These are phyloP conservation scores for Gentiana straminea DNA, from an alignment of 257 asterid genomes.

Conservation along the genomic window DNA sequence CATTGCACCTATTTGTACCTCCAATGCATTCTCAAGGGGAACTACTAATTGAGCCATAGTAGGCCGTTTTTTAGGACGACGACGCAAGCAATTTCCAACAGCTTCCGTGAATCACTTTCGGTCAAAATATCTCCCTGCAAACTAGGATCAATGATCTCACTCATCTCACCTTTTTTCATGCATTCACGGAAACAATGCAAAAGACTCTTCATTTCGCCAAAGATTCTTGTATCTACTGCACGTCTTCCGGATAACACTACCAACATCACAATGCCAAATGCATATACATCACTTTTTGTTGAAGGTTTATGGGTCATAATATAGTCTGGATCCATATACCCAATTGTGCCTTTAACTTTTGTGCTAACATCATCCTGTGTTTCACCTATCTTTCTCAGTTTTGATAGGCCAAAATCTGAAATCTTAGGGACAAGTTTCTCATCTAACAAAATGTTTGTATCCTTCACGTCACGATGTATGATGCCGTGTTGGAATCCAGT, in stretches of 20 bases:
- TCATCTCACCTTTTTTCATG: not conserved
- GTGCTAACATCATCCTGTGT: conserved; percentile 1
- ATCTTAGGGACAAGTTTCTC: conserved; percentile 4
- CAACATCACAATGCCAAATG: conserved; percentile 13
- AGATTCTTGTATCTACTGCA: not conserved
- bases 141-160: conserved; percentile 3
- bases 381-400: not conserved
- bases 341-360: conserved; percentile 8
- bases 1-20: not conserved
- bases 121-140: not conserved
- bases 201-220: conserved; percentile 4
- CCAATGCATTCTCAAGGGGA: conserved; percentile 15
- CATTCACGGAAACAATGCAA: conserved; percentile 5
- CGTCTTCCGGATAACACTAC: conserved; percentile 15
- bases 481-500: conserved; percentile 5
- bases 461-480: conserved; percentile 15
- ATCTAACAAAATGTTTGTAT: conserved; percentile 9
- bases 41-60: conserved; percentile 15
- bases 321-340: conserved; percentile 14
- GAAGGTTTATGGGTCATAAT: conserved; percentile 1
- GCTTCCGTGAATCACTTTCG: conserved; percentile 1
- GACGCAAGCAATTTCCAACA: conserved; percentile 7
- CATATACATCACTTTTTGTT: conserved; percentile 15
- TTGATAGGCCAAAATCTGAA: conserved; percentile 12
- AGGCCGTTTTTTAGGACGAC: conserved; percentile 13